These are phyloP conservation scores for Solanum clarkiae DNA, from an alignment of 257 asterid species.

Conservation along the genomic window DNA sequence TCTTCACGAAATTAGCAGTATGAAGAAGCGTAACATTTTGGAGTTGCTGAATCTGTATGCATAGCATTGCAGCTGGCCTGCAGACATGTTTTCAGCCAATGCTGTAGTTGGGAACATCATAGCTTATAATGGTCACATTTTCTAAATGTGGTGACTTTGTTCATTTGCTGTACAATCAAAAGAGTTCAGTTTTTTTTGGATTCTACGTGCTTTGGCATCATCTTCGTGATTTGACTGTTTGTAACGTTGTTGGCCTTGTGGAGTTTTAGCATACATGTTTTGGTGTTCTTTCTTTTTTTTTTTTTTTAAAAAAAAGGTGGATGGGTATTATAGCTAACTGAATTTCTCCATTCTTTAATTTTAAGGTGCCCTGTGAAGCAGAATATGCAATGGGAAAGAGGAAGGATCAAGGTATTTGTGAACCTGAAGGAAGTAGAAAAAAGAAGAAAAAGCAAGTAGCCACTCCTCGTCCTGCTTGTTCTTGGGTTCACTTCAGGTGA, in stretches of 20 bases:
- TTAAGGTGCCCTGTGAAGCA: slow-evolving; percentile 52
- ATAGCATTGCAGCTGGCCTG: background rate
- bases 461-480: slow-evolving; percentile 86
- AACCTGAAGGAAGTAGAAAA: slow-evolving; percentile 57
- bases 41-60: background rate
- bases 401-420: slow-evolving; percentile 49
- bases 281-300: background rate
- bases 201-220: background rate
- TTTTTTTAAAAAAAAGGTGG: background rate
- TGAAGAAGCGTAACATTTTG: background rate
- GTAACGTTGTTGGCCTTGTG: background rate
- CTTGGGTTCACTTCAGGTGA: slow-evolving; percentile 99
- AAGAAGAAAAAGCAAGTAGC: slow-evolving; percentile 73
- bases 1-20: background rate
- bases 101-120: background rate
- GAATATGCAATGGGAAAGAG: slow-evolving; percentile 39
- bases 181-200: background rate
- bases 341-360: background rate
- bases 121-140: background rate
- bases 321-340: background rate
- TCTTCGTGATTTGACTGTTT: background rate
- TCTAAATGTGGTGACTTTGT: background rate
- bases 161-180: background rate
- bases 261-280: background rate
- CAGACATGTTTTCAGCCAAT: background rate